Conservation (phyloP, 2,329 filamentous ascomycete species). For the Trichoderma brevicompactum region DNA sequence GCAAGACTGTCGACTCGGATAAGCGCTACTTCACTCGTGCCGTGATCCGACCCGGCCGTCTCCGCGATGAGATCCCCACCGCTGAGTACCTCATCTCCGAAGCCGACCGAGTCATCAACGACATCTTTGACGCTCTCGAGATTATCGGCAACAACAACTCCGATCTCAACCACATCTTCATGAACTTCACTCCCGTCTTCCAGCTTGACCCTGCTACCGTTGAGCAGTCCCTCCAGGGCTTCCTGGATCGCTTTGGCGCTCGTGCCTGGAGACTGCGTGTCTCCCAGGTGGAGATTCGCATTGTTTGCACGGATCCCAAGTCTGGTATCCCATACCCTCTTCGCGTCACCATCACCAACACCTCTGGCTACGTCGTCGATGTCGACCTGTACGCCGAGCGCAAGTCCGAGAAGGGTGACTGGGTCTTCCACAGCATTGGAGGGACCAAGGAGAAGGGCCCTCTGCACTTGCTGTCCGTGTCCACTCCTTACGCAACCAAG, state of each 20-base stretch:
- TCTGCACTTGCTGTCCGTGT: slow-evolving; percentile 91
- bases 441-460: slow-evolving; percentile 93
- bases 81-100: slow-evolving; percentile 98
- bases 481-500: slow-evolving; percentile 94
- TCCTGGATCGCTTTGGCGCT: slow-evolving; percentile 94
- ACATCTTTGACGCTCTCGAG: slow-evolving; percentile 96
- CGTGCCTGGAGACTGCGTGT: slow-evolving; percentile 96
- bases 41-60: slow-evolving; percentile 88
- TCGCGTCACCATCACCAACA: slow-evolving; percentile 96
- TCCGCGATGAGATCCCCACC: slow-evolving; percentile 97
- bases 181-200: slow-evolving; percentile 99
- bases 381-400: slow-evolving; percentile 97
- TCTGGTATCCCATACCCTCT: slow-evolving; percentile 88
- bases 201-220: slow-evolving; percentile 87
- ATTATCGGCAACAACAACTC: slow-evolving; percentile 99
- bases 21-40: slow-evolving; percentile 99
- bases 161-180: slow-evolving; percentile 99
- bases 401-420: slow-evolving; percentile 97
- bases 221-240: slow-evolving; percentile 89
- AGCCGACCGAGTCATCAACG: slow-evolving; percentile 93
- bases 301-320: slow-evolving; percentile 89
- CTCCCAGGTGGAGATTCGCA: slow-evolving; percentile 95
- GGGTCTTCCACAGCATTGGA: slow-evolving; percentile 97
- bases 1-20: slow-evolving; percentile 92
- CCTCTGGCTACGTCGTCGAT: slow-evolving; percentile 95